Percentiles rank a stretch among this genome's conserved stretches.
These are phyloP conservation scores for Nadsonia commutata DNA, from an alignment of 1,139 yeast species.

Conservation along the genomic window DNA sequence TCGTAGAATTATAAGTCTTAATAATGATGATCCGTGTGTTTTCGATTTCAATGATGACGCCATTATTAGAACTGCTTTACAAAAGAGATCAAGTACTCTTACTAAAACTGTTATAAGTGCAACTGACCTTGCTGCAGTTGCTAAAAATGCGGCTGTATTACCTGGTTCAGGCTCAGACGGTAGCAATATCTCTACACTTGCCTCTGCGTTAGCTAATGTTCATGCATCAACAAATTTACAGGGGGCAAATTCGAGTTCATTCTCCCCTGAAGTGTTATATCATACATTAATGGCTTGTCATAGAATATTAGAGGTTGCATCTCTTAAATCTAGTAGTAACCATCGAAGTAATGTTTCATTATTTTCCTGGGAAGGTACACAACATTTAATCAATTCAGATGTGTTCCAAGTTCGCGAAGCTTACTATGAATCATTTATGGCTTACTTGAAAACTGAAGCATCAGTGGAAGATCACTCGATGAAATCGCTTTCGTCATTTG, in stretches of 20 bases:
- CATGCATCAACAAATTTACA: conserved; percentile 1
- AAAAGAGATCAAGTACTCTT: conserved; percentile 1
- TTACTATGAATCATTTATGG: conserved; percentile 16
- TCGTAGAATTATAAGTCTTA: conserved; percentile 1
- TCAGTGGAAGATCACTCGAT: background rate
- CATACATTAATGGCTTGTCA: conserved; percentile 1
- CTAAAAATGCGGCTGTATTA: background rate
- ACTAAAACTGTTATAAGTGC: background rate
- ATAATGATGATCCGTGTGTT: background rate
- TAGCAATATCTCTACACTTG: conserved; percentile 1
- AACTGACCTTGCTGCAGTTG: conserved; percentile 3
- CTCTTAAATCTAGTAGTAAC: background rate
- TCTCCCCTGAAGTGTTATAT: conserved; percentile 3
- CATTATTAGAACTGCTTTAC: conserved; percentile 6
- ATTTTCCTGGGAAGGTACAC: conserved; percentile 22
- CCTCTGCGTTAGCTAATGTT: too few relatives aligned
- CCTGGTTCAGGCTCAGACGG: background rate
- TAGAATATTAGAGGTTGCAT: background rate
- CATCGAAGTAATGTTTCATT: conserved; percentile 13
- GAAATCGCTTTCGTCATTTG: background rate
- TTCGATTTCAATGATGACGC: conserved; percentile 4
- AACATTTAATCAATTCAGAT: conserved; percentile 17
- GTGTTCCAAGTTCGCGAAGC: conserved; percentile 15
- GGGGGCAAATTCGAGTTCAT: conserved; percentile 4
- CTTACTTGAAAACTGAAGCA: conserved; percentile 11